phyloP scores from a whole-genome alignment of 2,329 filamentous ascomycete genomes.

The Corynespora cassiicola region DNA sequence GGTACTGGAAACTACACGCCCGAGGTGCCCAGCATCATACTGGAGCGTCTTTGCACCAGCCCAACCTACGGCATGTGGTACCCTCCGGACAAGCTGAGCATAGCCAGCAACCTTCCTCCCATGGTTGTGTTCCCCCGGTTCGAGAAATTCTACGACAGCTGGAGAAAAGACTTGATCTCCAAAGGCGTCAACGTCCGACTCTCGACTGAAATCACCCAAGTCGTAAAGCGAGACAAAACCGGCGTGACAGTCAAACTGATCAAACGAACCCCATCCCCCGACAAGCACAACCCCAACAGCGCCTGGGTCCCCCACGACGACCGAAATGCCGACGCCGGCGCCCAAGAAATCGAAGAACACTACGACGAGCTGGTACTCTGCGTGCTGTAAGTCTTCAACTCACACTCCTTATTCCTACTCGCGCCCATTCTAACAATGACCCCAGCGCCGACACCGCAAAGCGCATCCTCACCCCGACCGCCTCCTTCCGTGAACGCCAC shows the following conservation, averaged over 20 bases:
- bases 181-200: conserved; percentile 65
- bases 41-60: conserved; percentile 60
- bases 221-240: conserved; percentile 58
- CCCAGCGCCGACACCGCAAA: conserved; percentile 61
- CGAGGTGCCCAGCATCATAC: conserved; percentile 72
- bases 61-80: conserved; percentile 68
- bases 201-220: conserved; percentile 61
- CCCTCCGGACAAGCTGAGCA: conserved; percentile 54
- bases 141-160: conserved; percentile 65
- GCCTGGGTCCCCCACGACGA: conserved; percentile 49
- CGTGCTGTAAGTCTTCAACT: conserved; percentile 50
- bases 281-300: conserved; percentile 54
- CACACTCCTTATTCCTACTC: not conserved
- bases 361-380: conserved; percentile 74
- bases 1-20: conserved; percentile 78
- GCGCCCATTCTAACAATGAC: not conserved
- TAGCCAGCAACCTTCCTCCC: conserved; percentile 59
- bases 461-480: conserved; percentile 63
- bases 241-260: conserved; percentile 60
- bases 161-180: conserved; percentile 60
- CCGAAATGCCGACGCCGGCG: conserved; percentile 48
- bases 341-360: conserved; percentile 53
- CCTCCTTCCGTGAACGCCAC: conserved; percentile 67
- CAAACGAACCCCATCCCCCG: conserved; percentile 49
- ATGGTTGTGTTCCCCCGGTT: conserved; percentile 71